A percentile compares a stretch with the other conserved stretches of the same genome.
phyloP scores from a whole-genome alignment of 164 flowering plant genomes.

The Vitis vinifera region DNA sequence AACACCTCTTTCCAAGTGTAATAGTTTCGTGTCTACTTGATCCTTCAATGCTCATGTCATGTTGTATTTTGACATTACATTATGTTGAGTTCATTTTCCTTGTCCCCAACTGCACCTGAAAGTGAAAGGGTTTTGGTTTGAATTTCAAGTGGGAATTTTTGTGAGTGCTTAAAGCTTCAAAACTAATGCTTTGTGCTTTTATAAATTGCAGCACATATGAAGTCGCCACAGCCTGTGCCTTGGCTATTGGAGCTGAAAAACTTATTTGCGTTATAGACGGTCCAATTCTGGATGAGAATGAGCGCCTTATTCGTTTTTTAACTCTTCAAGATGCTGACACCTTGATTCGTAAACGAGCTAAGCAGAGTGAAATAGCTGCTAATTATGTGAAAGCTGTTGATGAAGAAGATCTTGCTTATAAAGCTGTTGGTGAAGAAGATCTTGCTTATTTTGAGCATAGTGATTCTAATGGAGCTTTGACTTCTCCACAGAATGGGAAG shows the following conservation, averaged over 20 bases:
- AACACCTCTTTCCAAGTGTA: background rate
- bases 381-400: constrained; percentile 88
- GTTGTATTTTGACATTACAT: background rate
- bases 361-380: constrained; percentile 95
- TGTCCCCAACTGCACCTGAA: background rate
- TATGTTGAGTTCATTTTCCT: background rate
- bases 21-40: background rate
- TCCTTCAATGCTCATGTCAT: background rate
- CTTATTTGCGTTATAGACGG: constrained; percentile 95
- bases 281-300: constrained; percentile 80
- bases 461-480: constrained; percentile 25
- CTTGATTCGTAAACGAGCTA: constrained; percentile 71
- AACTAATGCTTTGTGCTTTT: constrained; percentile 7
- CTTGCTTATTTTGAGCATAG: constrained; percentile 20
- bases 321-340: constrained; percentile 88
- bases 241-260: constrained; percentile 95
- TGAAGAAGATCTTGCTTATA: constrained; percentile 42
- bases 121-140: background rate
- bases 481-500: constrained; percentile 38
- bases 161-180: background rate
- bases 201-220: constrained; percentile 81
- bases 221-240: constrained; percentile 97
- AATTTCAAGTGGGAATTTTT: background rate
- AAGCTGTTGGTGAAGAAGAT: constrained; percentile 74
- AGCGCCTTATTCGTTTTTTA: constrained; percentile 74